Evolutionary conservation across 768 basidiomycete species (phyloP), one percentile per base, ranked within the genome.

Genomic region (Termitomyces sp.): DNA sequence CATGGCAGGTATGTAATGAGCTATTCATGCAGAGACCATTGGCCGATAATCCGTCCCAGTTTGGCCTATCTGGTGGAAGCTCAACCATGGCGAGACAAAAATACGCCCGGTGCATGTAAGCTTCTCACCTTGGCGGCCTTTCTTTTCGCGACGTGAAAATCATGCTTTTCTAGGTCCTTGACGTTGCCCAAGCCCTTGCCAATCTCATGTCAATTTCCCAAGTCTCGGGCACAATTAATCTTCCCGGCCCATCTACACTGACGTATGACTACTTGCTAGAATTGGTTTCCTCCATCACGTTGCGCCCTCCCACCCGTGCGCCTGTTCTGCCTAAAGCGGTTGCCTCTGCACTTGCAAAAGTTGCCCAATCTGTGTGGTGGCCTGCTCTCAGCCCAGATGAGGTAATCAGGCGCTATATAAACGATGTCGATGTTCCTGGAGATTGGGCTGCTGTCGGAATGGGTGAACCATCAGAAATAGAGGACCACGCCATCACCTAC

Each of bases 61-160:
- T 60, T 95, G 89, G 83, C 89, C 95, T 13, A 87, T 93, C 56
- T 89, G 91, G 81, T 98, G 88, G 92, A 90, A 91, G 68, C 78
- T 98, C 57, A 99, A 99, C 77, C 73, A 89, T 64, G 91, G 84
- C 35, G 74, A 88, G 69, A 95, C 97, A 22, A 84, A 82, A 72
- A 84, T 91, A 70, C 88, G 93, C 32, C 97, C 97, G 0, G 92
- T 89, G 43, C 94, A 98, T 79, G 91, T 92, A 76, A 71, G 85
- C 75, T 44, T 53, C 57, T 55, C 42, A 49, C 49, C 58, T 52
- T 58, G 51, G 57, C 41, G 41, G 43, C 43, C 51, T 53, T 22
- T 23, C 31, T 41, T 39, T 48, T 43, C 57, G 66, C 64, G 66
- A 50, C 53, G 45, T 53, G 52, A 58, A 62, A 55, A 60, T 58